These are phyloP conservation scores for Stachybotrys chlorohalonatus DNA, from an alignment of 2,329 filamentous ascomycete genomes.

Conservation along the genomic window DNA sequence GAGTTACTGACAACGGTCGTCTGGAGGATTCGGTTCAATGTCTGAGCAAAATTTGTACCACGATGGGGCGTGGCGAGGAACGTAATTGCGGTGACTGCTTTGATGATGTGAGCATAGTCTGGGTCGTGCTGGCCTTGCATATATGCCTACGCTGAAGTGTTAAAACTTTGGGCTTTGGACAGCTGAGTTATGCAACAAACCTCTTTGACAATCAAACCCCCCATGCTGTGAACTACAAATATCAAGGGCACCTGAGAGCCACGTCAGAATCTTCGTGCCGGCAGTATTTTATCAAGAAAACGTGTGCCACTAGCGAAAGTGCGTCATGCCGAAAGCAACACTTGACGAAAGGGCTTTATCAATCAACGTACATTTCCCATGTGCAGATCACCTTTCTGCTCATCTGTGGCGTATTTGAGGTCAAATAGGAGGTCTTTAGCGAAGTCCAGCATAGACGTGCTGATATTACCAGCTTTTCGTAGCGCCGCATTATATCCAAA, in stretches of 20 bases:
- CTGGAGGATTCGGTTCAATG: constrained; percentile 25
- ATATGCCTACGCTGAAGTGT: too few relatives aligned
- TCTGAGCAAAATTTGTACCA: constrained; percentile 25
- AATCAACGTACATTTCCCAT: constrained; percentile 9
- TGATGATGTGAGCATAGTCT: constrained; percentile 15
- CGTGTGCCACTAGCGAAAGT: too few relatives aligned
- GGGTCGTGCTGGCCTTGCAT: constrained; percentile 22
- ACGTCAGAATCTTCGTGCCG: not conserved
- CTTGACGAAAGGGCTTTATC: too few relatives aligned
- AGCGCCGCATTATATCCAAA: constrained; percentile 27
- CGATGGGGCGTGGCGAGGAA: constrained; percentile 33
- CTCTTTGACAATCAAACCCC: constrained; percentile 25
- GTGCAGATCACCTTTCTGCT: constrained; percentile 12
- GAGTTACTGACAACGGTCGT: constrained; percentile 15
- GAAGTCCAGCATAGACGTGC: constrained; percentile 21
- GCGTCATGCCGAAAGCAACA: too few relatives aligned
- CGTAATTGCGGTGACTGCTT: constrained; percentile 21
- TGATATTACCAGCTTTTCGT: constrained; percentile 9
- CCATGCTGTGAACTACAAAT: constrained; percentile 37
- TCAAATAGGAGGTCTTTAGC: constrained; percentile 20
- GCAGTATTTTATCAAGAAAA: too few relatives aligned
- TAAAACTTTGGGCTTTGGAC: not conserved
- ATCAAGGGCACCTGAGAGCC: constrained; percentile 23
- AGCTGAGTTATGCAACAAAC: constrained; percentile 6
- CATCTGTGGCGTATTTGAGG: constrained; percentile 9